A percentile compares a stretch with the other conserved stretches of the same genome.
Evolutionary conservation across 306 rosid genomes (phyloP).

Genomic region (Quercus berberidifolia): DNA sequence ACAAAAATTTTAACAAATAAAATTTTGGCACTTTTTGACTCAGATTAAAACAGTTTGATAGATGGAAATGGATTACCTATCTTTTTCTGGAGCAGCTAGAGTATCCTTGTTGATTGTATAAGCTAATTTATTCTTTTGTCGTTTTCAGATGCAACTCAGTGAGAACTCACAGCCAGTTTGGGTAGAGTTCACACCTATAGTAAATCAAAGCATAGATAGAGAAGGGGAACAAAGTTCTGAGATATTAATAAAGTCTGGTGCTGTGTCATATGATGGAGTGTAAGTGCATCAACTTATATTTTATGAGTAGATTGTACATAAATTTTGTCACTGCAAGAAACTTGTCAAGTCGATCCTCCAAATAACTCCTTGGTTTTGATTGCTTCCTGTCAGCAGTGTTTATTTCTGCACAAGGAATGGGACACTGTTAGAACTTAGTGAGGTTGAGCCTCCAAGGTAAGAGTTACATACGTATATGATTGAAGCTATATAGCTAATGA

Average conservation of each 20-base stretch:
- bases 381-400: constrained; percentile 48
- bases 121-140: constrained; percentile 5
- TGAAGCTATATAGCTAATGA: constrained; percentile 10
- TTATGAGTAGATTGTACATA: constrained; percentile 19
- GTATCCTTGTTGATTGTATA: neutral
- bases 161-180: constrained; percentile 73
- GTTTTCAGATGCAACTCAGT: constrained; percentile 64
- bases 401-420: constrained; percentile 79
- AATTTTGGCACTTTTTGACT: neutral
- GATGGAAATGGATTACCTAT: neutral
- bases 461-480: constrained; percentile 21
- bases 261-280: constrained; percentile 63
- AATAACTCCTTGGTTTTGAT: constrained; percentile 16
- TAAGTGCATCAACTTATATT: constrained; percentile 36
- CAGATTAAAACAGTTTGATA: neutral
- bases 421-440: constrained; percentile 57
- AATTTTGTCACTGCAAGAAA: constrained; percentile 10
- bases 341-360: constrained; percentile 13
- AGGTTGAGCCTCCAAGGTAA: constrained; percentile 77
- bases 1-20: neutral
- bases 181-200: constrained; percentile 48
- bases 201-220: constrained; percentile 40
- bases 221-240: constrained; percentile 35
- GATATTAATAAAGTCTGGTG: constrained; percentile 52
- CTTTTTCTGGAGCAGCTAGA: neutral